phyloP scores from a whole-genome alignment of 306 rosid genomes.

The Sesbania bispinosa region DNA sequence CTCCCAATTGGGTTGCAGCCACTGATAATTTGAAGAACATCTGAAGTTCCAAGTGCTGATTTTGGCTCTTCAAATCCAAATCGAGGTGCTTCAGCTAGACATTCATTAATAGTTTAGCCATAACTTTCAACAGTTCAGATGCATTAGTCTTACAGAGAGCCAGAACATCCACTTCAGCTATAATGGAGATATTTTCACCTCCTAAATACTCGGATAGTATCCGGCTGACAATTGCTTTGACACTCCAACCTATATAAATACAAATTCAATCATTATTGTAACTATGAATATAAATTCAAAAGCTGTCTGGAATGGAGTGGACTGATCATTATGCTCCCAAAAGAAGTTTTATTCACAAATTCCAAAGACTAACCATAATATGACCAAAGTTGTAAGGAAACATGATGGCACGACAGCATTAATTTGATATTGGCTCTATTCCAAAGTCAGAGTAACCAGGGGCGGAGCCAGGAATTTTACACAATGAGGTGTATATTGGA shows the following conservation, averaged over 20 bases:
- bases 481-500: too few relatives aligned
- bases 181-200: slow-evolving; percentile 61
- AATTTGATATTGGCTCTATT: too few relatives aligned
- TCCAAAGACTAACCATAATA: background rate
- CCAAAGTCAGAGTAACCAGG: too few relatives aligned
- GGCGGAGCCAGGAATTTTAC: too few relatives aligned
- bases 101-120: slow-evolving; percentile 68
- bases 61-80: slow-evolving; percentile 66
- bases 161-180: slow-evolving; percentile 68
- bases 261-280: slow-evolving; percentile 11
- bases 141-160: slow-evolving; percentile 54
- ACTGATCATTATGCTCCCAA: too few relatives aligned
- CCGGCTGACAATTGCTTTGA: slow-evolving; percentile 86
- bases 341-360: background rate
- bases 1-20: slow-evolving; percentile 62
- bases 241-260: slow-evolving; percentile 77
- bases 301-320: too few relatives aligned
- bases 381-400: background rate
- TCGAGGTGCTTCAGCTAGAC: slow-evolving; percentile 61
- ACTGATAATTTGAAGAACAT: slow-evolving; percentile 70
- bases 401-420: background rate
- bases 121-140: slow-evolving; percentile 53
- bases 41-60: slow-evolving; percentile 51
- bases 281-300: slow-evolving; percentile 10
- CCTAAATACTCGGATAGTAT: slow-evolving; percentile 53